These are phyloP conservation scores for Thelonectria olida DNA, from an alignment of 2,329 filamentous ascomycete species.

Conservation along the genomic window DNA sequence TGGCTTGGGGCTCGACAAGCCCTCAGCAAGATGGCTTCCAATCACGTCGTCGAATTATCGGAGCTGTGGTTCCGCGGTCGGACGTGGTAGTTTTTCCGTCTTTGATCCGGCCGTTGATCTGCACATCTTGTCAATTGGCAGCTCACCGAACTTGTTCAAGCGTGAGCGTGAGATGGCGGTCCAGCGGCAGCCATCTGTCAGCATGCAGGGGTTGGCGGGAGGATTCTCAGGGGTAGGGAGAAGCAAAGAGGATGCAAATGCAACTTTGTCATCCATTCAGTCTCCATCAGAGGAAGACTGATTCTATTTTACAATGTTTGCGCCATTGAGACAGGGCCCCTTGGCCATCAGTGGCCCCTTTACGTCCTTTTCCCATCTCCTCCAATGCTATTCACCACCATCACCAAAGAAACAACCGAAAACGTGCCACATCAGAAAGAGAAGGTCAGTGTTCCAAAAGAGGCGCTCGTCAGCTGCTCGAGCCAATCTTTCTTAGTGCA, in stretches of 20 bases:
- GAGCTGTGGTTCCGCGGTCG: neutral
- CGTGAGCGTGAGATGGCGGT: too few species aligned
- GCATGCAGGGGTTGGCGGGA: neutral
- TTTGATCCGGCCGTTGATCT: neutral
- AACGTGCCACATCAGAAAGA: neutral
- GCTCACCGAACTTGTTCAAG: neutral
- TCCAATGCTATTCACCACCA: neutral
- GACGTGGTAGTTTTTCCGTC: neutral
- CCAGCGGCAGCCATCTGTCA: too few species aligned
- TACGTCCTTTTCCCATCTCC: neutral
- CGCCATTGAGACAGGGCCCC: too few species aligned
- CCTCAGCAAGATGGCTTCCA: neutral
- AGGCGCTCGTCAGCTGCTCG: neutral
- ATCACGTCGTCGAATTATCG: neutral
- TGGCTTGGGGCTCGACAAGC: neutral
- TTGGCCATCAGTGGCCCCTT: neutral
- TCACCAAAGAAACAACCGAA: neutral
- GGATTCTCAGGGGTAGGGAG: neutral
- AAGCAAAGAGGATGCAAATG: neutral
- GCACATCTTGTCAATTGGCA: neutral
- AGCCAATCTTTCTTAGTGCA: neutral
- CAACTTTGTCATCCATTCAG: neutral
- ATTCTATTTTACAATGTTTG: neutral
- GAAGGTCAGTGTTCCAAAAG: neutral
- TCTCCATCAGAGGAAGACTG: neutral